Evolutionary conservation across 305 asterid species (phyloP).

Genomic region (Fraxinus floribunda): DNA sequence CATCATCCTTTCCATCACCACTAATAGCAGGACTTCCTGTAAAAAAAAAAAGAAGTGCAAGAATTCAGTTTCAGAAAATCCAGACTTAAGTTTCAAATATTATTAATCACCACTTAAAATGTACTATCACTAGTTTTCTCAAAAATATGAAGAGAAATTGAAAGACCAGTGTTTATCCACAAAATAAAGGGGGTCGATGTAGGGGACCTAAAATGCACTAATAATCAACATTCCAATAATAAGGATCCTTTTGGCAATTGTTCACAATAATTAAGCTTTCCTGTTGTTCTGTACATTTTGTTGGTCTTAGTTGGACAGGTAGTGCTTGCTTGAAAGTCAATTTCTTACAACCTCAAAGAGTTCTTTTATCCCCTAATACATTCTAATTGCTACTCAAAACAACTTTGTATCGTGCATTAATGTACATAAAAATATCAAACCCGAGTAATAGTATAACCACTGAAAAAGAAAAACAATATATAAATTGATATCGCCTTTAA

Average conservation of each 20-base stretch:
- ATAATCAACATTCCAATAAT: conserved; percentile 18
- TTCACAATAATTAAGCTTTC: conserved; percentile 4
- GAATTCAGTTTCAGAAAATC: conserved; percentile 23
- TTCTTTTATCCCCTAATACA: background rate
- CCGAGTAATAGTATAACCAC: background rate
- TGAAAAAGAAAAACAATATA: conserved; percentile 1
- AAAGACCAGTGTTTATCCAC: background rate
- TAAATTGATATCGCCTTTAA: background rate
- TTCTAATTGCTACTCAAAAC: conserved; percentile 5
- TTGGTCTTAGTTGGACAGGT: background rate
- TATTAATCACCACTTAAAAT: conserved; percentile 12
- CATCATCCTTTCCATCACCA: conserved; percentile 76
- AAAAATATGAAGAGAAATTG: conserved; percentile 1
- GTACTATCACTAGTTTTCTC: background rate
- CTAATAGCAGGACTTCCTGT: conserved; percentile 93
- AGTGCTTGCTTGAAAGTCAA: background rate
- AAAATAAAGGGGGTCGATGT: background rate
- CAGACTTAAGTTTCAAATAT: conserved; percentile 14
- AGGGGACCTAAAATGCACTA: conserved; percentile 6
- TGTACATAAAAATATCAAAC: background rate
- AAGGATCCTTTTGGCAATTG: conserved; percentile 2
- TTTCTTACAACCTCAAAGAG: conserved; percentile 8
- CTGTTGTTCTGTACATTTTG: background rate
- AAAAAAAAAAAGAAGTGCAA: background rate
- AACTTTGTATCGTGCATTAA: background rate